phyloP scores from a whole-genome alignment of 225 moss, liverwort and hornwort genomes.

The Neckera pumila region DNA sequence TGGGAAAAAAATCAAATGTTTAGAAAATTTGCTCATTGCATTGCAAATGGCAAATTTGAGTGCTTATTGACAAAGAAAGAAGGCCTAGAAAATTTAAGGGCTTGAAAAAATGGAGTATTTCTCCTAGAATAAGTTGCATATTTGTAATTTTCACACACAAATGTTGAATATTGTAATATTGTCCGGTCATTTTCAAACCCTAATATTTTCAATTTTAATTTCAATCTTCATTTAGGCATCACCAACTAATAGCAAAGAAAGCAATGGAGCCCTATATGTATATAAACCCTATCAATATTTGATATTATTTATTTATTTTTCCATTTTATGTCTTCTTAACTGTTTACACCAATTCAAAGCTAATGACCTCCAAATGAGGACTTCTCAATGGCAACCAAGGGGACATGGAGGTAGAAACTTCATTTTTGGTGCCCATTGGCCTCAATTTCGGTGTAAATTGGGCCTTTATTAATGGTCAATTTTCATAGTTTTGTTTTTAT shows the following conservation, averaged over 20 bases:
- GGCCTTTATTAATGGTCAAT: not conserved
- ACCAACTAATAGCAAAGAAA: too few relatives aligned
- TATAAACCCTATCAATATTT: too few relatives aligned
- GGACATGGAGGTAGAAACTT: not conserved
- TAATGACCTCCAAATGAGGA: not conserved
- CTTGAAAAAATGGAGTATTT: too few relatives aligned
- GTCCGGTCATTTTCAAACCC: too few relatives aligned
- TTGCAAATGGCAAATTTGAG: not conserved
- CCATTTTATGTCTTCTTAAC: not conserved
- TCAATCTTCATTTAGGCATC: too few relatives aligned
- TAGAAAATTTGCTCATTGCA: not conserved
- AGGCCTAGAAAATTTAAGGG: too few relatives aligned
- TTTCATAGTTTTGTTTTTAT: not conserved
- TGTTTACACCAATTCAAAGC: not conserved
- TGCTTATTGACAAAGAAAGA: not conserved
- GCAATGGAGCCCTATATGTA: too few relatives aligned
- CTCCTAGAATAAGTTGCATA: too few relatives aligned
- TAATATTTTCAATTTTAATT: too few relatives aligned
- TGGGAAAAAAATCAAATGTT: not conserved
- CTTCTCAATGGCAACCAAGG: not conserved
- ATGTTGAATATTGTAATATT: too few relatives aligned
- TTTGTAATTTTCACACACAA: too few relatives aligned
- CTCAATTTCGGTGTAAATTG: rapidly evolving
- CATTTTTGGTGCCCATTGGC: not conserved
- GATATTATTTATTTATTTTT: too few relatives aligned